A percentile compares a stretch with the other conserved stretches of the same genome.
phyloP scores from a whole-genome alignment of 192 early-diverging fungal species.

The Coemansia sp. region DNA sequence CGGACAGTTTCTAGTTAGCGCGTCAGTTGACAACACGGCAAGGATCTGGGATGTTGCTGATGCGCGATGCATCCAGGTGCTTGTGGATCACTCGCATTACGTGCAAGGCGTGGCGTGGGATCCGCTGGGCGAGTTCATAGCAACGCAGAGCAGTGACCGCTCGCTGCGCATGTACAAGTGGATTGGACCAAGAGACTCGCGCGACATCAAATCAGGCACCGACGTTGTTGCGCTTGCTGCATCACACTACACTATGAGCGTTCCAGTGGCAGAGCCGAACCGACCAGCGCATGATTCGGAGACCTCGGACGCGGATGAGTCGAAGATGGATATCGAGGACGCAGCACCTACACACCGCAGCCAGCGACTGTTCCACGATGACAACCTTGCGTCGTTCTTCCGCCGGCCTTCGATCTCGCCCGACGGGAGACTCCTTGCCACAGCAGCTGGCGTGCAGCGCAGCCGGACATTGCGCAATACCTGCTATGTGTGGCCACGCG shows the following conservation, averaged over 20 bases:
- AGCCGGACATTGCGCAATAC: constrained; percentile 57
- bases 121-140: constrained; percentile 81
- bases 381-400: constrained; percentile 90
- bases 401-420: constrained; percentile 82
- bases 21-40: constrained; percentile 84
- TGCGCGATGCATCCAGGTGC: constrained; percentile 74
- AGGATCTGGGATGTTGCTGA: constrained; percentile 79
- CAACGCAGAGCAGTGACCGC: constrained; percentile 91
- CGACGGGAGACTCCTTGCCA: constrained; percentile 80
- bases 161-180: constrained; percentile 58
- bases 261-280: background rate
- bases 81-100: constrained; percentile 84
- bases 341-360: constrained; percentile 4
- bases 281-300: background rate
- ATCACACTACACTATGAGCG: constrained; percentile 34
- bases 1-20: constrained; percentile 77
- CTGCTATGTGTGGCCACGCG: constrained; percentile 68
- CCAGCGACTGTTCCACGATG: constrained; percentile 74
- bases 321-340: constrained; percentile 14
- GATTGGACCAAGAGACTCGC: constrained; percentile 13
- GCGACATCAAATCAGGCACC: constrained; percentile 21
- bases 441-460: constrained; percentile 75
- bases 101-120: constrained; percentile 99
- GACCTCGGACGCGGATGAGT: background rate
- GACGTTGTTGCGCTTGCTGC: constrained; percentile 28